Base-by-base conservation (phyloP, 129 eudicot species). In the Logfia minima region DNA sequence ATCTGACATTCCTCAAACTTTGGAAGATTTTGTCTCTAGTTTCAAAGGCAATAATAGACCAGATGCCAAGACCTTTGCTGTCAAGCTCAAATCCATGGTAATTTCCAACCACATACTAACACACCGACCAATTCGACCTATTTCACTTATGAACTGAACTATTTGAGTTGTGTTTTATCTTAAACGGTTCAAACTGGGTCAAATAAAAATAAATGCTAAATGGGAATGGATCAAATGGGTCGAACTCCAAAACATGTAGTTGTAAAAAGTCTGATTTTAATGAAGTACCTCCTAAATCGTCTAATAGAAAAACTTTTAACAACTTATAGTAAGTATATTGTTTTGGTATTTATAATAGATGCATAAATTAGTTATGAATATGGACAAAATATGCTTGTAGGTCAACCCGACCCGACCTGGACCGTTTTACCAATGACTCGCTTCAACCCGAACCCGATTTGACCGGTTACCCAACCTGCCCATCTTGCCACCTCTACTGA, bases 71-170 rank as follows among this genome's bases (percentile, higher is more conserved):
- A 84, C 92, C 23, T 94, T 94, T 72, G 99, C 99, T 22, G 18
- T 83, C 80, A 89, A 87, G 81, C 99, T 94, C 75, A 94, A 85
- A 85, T 66, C 99, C 28, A 87, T 94, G 99, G 97, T 94, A 86
- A 17, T 28, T 51, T 29, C 34, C 22, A 14, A 62, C 56, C 66
- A 65, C 52, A 48, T 73, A 43, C 70, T 16, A 39, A 62, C 23
- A 61, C 29, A 75, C 37, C 1, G 37, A 26, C 22, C 6, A 53
- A 18, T 58, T 58, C 11, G 1, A 21, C 26, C 4, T 56, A 22
- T 3, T 58, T 58, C 37, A 58, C 3, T 55, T 2, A 41, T 6
- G 61, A 55, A 19, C 5, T 55, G 19, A 7, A 3, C 8, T 0
- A 18, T 18, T 53, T 28, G 45, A 53, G 13, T 31, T 70, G 16